Percentiles rank a stretch among this genome's conserved stretches.
These are phyloP conservation scores for Boehmeria nivea DNA, from an alignment of 306 rosid genomes.

Conservation along the genomic window DNA sequence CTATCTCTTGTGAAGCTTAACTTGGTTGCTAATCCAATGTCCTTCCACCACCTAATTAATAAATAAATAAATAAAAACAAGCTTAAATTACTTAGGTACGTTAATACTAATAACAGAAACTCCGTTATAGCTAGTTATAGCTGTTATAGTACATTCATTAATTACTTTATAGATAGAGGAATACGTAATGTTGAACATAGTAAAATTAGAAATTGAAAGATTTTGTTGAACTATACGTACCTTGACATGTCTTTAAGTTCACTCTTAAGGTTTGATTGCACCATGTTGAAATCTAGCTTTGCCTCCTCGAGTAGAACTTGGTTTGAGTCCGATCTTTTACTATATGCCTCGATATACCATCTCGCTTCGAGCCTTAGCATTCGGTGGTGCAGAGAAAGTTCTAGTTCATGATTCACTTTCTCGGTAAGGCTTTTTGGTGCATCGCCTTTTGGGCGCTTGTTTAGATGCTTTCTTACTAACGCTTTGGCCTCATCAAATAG, in stretches of 20 bases:
- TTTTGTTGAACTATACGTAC: conserved; percentile 4
- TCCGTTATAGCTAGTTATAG: too few relatives aligned
- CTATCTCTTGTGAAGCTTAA: conserved; percentile 48
- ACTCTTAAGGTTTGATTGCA: conserved; percentile 34
- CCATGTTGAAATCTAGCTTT: conserved; percentile 41
- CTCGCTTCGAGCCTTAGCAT: conserved; percentile 41
- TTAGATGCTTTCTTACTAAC: conserved; percentile 31
- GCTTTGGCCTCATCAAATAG: conserved; percentile 46
- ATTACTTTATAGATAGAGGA: too few relatives aligned
- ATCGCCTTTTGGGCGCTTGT: background rate
- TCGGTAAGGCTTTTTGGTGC: background rate
- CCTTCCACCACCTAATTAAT: conserved; percentile 50
- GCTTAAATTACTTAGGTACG: too few relatives aligned
- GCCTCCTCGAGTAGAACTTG: conserved; percentile 36
- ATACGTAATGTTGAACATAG: too few relatives aligned
- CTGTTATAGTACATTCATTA: too few relatives aligned
- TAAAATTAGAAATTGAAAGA: too few relatives aligned
- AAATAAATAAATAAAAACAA: background rate
- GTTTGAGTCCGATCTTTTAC: conserved; percentile 24
- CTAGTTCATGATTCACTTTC: conserved; percentile 39
- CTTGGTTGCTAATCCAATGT: conserved; percentile 35
- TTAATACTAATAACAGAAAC: too few relatives aligned
- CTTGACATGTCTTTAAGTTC: conserved; percentile 44
- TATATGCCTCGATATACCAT: conserved; percentile 46
- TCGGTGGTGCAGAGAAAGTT: conserved; percentile 42